These are phyloP conservation scores for Botrytis byssoidea DNA, from an alignment of 2,329 filamentous ascomycete genomes.

Conservation along the genomic window DNA sequence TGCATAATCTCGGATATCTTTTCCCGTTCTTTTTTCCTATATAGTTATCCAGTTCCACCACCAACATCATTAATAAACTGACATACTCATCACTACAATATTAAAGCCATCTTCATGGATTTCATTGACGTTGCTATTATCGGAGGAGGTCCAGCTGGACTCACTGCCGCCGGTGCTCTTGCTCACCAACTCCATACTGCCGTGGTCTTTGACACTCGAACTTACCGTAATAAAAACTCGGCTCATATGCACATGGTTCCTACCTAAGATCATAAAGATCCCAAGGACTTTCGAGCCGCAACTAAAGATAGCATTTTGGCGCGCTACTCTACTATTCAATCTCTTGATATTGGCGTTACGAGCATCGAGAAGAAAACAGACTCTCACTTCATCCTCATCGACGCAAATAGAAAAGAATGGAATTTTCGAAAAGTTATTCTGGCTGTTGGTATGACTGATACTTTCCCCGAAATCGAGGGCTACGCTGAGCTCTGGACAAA, in stretches of 20 bases:
- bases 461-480: conserved; percentile 51
- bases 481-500: conserved; percentile 55
- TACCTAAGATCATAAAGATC: conserved; percentile 41
- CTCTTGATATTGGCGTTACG: conserved; percentile 33
- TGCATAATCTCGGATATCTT: not conserved
- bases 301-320: conserved; percentile 39
- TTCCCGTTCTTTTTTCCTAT: not conserved
- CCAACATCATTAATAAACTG: not conserved
- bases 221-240: conserved; percentile 45
- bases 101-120: too few species aligned
- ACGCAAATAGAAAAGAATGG: conserved; percentile 45
- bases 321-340: conserved; percentile 41
- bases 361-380: conserved; percentile 25
- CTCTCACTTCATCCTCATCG: conserved; percentile 41
- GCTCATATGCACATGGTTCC: conserved; percentile 47
- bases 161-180: conserved; percentile 43
- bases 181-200: conserved; percentile 42
- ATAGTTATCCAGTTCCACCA: not conserved
- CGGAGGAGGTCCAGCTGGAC: conserved; percentile 47
- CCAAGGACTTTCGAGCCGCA: conserved; percentile 38
- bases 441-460: conserved; percentile 53
- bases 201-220: conserved; percentile 45
- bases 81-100: not conserved
- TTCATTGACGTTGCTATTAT: conserved; percentile 40
- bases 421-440: conserved; percentile 54